Base-by-base conservation (phyloP, 2,329 filamentous ascomycete genomes). In the Cladorrhinum sp. region DNA sequence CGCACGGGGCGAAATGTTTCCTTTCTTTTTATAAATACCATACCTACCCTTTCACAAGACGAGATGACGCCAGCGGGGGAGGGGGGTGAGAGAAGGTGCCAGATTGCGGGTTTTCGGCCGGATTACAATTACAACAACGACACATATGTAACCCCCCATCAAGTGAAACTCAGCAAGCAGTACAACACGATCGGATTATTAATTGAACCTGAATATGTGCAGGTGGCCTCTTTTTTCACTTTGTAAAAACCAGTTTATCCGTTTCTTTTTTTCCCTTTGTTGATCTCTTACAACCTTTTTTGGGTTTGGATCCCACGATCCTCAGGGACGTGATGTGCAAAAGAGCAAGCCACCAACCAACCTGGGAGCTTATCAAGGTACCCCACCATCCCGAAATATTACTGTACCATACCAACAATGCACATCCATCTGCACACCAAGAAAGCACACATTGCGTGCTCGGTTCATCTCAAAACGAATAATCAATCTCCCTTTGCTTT, bases 51-150 rank as follows among this genome's bases (percentile, higher is more conserved):
- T n/a, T n/a, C n/a, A 36, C 33, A 9, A 21, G 36, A 46, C 42
- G 42, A 46, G 28, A 60, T 46, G 6, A 49, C 39, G 26, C 39
- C 50, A 36, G 46, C 39, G 54, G 58, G 28, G 58, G 16, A 28
- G 26, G 33, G 21, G 12, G 21, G 23, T 14, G 21, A 48, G 26
- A 39, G 26, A 50, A 18, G 52, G 28, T 26, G 49, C 52, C 58
- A 60, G 52, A 46, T 59, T 59, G 57, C 51, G 53, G 55, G 24
- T 58, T 51, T 24, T 36, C 12, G 33, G 12, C 33, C 14, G 33
- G 12, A 10, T 46, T 28, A 26, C 58, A 39, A 49, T 55, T 28
- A 55, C 39, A 28, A 9, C 26, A 28, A 28, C 4, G 9, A 9
- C 18, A 24, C 46, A 24, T 49, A 2, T 28, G 51, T 8, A 42